Evolutionary conservation across 2,329 filamentous ascomycete genomes (phyloP).

Genomic region (Ramularia endophylla): DNA sequence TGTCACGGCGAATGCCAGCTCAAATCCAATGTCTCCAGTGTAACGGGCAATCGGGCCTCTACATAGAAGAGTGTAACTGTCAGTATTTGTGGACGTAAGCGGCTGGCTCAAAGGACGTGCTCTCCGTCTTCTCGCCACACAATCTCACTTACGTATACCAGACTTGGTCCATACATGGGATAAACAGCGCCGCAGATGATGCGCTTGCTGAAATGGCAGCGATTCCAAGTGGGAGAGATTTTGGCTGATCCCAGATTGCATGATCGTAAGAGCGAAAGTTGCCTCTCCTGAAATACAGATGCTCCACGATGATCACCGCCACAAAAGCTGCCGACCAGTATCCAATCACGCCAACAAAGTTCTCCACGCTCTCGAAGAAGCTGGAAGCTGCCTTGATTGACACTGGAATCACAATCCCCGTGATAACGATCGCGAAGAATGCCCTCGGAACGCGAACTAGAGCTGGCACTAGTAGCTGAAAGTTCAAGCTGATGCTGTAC

Average conservation of each 20-base stretch:
- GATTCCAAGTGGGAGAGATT: conserved; percentile 37
- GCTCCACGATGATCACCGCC: conserved; percentile 37
- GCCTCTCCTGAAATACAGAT: conserved; percentile 36
- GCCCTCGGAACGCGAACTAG: conserved; percentile 34
- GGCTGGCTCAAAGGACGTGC: no score
- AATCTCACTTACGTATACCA: no score
- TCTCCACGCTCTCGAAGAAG: conserved; percentile 40
- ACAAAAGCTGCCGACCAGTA: conserved; percentile 44
- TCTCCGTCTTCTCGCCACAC: no score
- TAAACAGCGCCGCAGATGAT: no score
- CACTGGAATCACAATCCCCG: conserved; percentile 38
- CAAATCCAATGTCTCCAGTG: no score
- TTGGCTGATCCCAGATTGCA: conserved; percentile 35
- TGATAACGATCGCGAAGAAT: conserved; percentile 38
- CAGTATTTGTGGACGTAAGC: no score
- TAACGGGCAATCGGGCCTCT: no score
- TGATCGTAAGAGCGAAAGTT: conserved; percentile 35
- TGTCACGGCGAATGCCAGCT: no score
- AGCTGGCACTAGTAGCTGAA: conserved; percentile 33
- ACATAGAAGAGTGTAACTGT: no score
- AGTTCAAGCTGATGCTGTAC: conserved; percentile 42
- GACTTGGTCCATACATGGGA: no score
- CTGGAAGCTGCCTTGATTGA: conserved; percentile 39
- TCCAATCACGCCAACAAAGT: conserved; percentile 43
- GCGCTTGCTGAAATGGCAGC: no score